A percentile compares a stretch with the other conserved stretches of the same genome.
These are phyloP conservation scores for Talaromyces sp. DNA, from an alignment of 2,329 filamentous ascomycete genomes.

Conservation along the genomic window DNA sequence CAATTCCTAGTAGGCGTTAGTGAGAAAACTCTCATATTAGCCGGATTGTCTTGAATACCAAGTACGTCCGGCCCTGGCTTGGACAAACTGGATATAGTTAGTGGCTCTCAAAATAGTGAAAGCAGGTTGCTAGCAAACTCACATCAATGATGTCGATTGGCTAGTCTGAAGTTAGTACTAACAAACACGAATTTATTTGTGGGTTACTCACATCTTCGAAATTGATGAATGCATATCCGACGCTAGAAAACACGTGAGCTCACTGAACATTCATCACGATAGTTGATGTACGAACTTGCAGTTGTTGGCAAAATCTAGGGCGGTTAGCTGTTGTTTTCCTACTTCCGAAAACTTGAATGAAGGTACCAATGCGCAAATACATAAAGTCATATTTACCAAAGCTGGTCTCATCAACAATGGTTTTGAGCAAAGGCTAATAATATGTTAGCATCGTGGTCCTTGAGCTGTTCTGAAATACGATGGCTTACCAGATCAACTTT, in stretches of 20 bases:
- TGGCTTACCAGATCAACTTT: conserved; percentile 61
- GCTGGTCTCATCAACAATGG: conserved; percentile 71
- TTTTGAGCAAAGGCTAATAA: conserved; percentile 62
- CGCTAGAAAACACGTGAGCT: conserved; percentile 48
- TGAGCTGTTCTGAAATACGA: conserved; percentile 11
- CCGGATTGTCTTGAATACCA: conserved; percentile 46
- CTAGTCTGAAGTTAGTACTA: conserved; percentile 44
- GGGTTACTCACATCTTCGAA: conserved; percentile 65
- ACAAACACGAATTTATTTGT: background rate
- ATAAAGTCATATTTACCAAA: conserved; percentile 88
- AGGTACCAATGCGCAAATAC: conserved; percentile 74
- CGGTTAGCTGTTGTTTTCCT: background rate
- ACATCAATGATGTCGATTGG: conserved; percentile 69
- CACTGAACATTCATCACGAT: background rate
- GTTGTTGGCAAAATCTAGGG: conserved; percentile 66
- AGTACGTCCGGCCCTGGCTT: conserved; percentile 62
- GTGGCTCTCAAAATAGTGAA: background rate
- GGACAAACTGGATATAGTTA: conserved; percentile 56
- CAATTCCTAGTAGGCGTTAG: conserved; percentile 56
- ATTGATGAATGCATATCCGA: conserved; percentile 97
- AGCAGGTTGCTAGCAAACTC: conserved; percentile 25
- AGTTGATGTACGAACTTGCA: conserved; percentile 62
- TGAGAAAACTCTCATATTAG: conserved; percentile 5
- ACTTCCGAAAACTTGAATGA: background rate
- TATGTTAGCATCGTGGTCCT: conserved; percentile 4